phyloP scores from a whole-genome alignment of 495 filamentous ascomycete species.

The Neurospora tetraspora region DNA sequence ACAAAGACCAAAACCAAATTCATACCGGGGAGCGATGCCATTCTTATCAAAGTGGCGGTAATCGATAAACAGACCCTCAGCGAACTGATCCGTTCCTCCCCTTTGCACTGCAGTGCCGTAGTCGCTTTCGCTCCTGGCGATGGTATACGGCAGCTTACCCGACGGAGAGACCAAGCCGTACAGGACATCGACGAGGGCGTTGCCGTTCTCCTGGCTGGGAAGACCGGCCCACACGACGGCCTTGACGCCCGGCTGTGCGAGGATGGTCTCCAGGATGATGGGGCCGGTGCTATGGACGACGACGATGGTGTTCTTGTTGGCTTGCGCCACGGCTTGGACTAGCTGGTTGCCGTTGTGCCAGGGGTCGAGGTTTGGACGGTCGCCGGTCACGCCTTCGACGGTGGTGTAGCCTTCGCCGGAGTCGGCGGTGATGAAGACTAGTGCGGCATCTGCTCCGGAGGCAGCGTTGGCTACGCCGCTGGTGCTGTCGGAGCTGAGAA shows the following conservation, averaged over 20 bases:
- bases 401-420: constrained; percentile 59
- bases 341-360: constrained; percentile 71
- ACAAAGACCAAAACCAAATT: constrained; percentile 52
- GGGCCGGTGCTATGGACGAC: constrained; percentile 91
- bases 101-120: constrained; percentile 58
- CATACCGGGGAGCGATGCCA: constrained; percentile 47
- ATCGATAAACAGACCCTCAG: constrained; percentile 71
- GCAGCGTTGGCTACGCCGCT: constrained; percentile 38
- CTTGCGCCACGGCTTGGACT: constrained; percentile 52
- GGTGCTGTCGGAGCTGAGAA: constrained; percentile 43
- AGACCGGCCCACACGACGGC: constrained; percentile 83
- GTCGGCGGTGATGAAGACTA: constrained; percentile 59
- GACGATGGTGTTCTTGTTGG: constrained; percentile 64
- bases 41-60: constrained; percentile 76
- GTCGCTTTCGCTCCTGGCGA: constrained; percentile 67
- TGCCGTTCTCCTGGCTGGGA: constrained; percentile 85
- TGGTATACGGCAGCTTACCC: constrained; percentile 84
- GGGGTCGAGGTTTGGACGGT: constrained; percentile 54
- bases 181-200: constrained; percentile 73
- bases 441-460: constrained; percentile 44
- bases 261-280: constrained; percentile 73
- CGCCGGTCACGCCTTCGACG: constrained; percentile 48
- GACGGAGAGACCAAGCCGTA: constrained; percentile 77
- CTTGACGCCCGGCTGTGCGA: constrained; percentile 63
- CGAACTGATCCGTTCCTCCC: constrained; percentile 50